phyloP scores from a whole-genome alignment of 495 filamentous ascomycete genomes.

The Aspergillus taichungensis region DNA sequence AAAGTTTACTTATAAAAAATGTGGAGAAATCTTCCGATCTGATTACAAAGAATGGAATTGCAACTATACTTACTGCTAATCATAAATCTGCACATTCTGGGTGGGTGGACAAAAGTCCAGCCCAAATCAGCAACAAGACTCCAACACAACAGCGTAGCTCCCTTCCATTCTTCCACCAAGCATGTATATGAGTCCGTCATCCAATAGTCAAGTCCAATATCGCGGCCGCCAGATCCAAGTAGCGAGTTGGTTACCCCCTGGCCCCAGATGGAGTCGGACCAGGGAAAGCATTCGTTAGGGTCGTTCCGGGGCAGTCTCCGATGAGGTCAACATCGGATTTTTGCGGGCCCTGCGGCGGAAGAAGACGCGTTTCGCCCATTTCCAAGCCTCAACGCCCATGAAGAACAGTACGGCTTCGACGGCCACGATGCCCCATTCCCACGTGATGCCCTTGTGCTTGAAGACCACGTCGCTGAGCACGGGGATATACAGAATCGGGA shows the following conservation, averaged over 20 bases:
- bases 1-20: too few relatives aligned
- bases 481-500: conserved; percentile 60
- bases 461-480: conserved; percentile 56
- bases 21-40: too few relatives aligned
- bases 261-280: conserved; percentile 2
- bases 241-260: conserved; percentile 2
- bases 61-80: too few relatives aligned
- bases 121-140: too few relatives aligned
- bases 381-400: conserved; percentile 53
- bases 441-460: conserved; percentile 54
- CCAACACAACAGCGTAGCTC: too few relatives aligned
- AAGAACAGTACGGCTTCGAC: conserved; percentile 49
- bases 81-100: too few relatives aligned
- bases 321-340: not conserved
- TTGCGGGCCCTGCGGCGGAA: conserved; percentile 18
- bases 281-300: conserved; percentile 20
- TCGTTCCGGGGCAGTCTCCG: not conserved
- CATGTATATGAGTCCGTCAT: not conserved
- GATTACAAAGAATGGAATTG: too few relatives aligned
- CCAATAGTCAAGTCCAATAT: conserved; percentile 5
- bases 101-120: too few relatives aligned
- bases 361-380: conserved; percentile 46
- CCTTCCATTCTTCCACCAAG: too few relatives aligned
- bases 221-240: not conserved
- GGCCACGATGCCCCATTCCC: conserved; percentile 58